Conservation (phyloP, 1,284 basidiomycete species). For the Marasmius fiardii region DNA sequence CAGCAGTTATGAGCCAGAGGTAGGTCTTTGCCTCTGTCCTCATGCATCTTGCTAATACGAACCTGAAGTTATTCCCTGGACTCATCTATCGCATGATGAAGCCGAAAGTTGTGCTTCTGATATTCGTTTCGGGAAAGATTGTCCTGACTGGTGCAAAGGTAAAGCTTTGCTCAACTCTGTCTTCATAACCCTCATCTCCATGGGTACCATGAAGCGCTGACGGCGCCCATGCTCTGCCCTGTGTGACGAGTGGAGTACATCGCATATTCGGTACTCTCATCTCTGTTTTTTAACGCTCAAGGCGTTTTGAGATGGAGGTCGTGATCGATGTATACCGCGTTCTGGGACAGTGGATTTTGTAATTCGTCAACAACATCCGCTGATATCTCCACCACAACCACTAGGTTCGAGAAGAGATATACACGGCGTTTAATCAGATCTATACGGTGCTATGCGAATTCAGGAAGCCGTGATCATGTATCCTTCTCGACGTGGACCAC, state of each 20-base stretch:
- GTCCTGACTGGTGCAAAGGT: constrained; percentile 99
- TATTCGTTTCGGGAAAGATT: constrained; percentile 99
- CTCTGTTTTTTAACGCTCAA: not conserved
- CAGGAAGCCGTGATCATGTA: constrained; percentile 68
- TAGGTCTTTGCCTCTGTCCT: constrained; percentile 34
- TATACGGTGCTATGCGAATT: constrained; percentile 93
- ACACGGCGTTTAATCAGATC: constrained; percentile 99
- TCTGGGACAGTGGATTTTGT: constrained; percentile 1
- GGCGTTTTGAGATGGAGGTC: not conserved
- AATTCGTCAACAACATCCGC: constrained; percentile 28
- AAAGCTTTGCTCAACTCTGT: constrained; percentile 26
- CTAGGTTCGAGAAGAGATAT: constrained; percentile 98
- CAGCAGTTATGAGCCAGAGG: constrained; percentile 97
- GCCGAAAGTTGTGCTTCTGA: constrained; percentile 97
- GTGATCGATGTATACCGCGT: not conserved
- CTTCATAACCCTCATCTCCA: constrained; percentile 16
- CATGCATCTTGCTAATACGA: constrained; percentile 7
- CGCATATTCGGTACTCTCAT: not conserved
- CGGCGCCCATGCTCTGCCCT: constrained; percentile 14
- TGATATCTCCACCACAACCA: constrained; percentile 36
- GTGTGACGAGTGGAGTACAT: constrained; percentile 7
- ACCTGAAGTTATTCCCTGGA: constrained; percentile 90
- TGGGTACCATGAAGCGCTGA: constrained; percentile 10
- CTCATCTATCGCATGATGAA: constrained; percentile 99
- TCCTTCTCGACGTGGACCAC: not conserved